Percentiles rank a stretch among this genome's conserved stretches.
Conservation (phyloP, 2,329 filamentous ascomycete species). For the Rugonectria rugulosa region DNA sequence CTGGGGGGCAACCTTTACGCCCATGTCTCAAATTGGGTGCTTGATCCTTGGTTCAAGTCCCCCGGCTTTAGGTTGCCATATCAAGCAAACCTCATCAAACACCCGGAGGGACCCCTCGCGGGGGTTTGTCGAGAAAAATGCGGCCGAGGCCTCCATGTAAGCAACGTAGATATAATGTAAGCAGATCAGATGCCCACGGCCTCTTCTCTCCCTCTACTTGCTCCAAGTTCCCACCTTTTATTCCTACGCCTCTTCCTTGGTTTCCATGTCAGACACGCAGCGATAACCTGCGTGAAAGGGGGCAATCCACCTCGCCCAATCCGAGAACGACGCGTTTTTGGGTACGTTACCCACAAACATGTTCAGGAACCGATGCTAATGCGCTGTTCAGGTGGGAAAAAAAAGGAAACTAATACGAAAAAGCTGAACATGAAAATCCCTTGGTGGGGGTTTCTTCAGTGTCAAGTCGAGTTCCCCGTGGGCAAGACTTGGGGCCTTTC, state of each 20-base stretch:
- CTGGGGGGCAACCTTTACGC: not conserved
- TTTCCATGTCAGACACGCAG: not conserved
- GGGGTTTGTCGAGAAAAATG: constrained; percentile 2
- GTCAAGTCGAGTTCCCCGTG: not conserved
- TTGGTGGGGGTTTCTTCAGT: too few species aligned
- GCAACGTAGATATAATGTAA: not conserved
- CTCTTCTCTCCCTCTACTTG: not conserved
- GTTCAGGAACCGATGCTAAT: constrained; percentile 2
- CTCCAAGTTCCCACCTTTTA: too few species aligned
- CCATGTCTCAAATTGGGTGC: constrained; percentile 5
- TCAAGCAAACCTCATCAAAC: constrained; percentile 19
- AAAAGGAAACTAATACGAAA: not conserved
- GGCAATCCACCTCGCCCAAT: constrained; percentile 3
- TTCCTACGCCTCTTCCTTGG: not conserved
- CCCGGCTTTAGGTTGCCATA: constrained; percentile 2
- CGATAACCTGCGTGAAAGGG: constrained; percentile 2
- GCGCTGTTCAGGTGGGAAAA: constrained; percentile 3
- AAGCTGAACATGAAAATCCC: too few species aligned
- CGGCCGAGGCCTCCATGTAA: not conserved
- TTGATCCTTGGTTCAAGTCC: not conserved
- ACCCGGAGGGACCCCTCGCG: not conserved
- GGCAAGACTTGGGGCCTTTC: too few species aligned
- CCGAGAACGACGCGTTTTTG: not conserved
- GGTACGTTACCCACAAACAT: not conserved
- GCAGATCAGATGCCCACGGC: too few species aligned